Base-by-base conservation (phyloP, 208 protist genomes). In the Trypanosoma avium region DNA sequence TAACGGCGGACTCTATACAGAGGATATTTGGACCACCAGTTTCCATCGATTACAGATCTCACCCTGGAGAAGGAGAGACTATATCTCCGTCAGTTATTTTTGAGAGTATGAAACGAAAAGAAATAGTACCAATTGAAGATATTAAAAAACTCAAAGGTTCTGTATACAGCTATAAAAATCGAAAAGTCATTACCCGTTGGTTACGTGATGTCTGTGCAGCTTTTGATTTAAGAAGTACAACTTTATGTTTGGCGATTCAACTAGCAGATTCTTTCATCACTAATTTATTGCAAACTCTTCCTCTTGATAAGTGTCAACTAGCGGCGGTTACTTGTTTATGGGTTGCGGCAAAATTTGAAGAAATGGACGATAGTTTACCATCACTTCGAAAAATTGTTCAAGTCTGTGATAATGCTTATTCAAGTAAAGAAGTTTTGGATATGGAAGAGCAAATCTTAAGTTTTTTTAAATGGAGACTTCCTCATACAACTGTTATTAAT, bases 331-430 rank as follows among this genome's bases (percentile, higher is more conserved):
- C 88, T 10, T 77, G 70, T 12, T 64, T 94, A 12, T 94, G 88
- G 88, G 79, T 92, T 33, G 82, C 88, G 4, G 79, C 88, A 26
- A 94, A 94, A 67, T 94, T 92, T 63, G 88, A 94, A 59, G 84
- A 94, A 53, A 82, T 90, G 74, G 82, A 92, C 45, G 57, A 67
- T 12, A 77, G 82, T 59, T 56, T 94, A 26, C 88, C 84, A 1
- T 76, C 49, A 22, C 61, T 92, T 47, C 70, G 65, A 19, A 82
- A 83, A 59, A 74, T 94, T 21, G 82, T 90, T n/a, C 77, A 88
- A 6, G 79, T 94, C 17, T 92, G 88, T 71, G 88, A 91, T 48
- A 62, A 70, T 30, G 77, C 82, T 21, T 94, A 94, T 79, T 56
- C 66, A 22, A 57, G 64, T 22, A 57, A 76, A 32, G 64, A 88